Percentiles rank a stretch among this genome's conserved stretches.
Evolutionary conservation across 202 grass and related monocot genomes (phyloP).

Genomic region (Dendrocalamus latiflorus): DNA sequence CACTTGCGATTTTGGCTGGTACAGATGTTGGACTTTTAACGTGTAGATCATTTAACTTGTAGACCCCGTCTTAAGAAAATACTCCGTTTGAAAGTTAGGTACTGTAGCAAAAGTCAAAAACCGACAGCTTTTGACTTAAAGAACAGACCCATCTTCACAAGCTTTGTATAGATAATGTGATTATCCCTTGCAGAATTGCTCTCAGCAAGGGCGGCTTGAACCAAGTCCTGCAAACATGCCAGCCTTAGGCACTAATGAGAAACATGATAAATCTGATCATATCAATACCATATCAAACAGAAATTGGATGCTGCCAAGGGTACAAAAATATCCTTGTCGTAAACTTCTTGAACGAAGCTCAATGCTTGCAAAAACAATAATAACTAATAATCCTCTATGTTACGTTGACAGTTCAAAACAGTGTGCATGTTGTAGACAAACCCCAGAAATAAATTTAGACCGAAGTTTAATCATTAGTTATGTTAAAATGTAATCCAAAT

Average conservation of each 20-base stretch:
- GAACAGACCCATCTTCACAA: conserved; percentile 60
- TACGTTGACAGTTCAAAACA: too few relatives aligned
- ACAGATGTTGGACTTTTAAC: too few relatives aligned
- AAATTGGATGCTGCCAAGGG: neutral
- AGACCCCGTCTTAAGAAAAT: too few relatives aligned
- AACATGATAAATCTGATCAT: neutral
- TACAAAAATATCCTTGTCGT: too few relatives aligned
- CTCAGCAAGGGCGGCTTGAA: conserved; percentile 67
- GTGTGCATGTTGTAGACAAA: neutral
- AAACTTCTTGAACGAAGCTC: neutral
- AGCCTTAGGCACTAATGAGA: neutral
- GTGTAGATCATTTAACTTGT: too few relatives aligned
- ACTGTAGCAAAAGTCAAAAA: too few relatives aligned
- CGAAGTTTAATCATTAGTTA: neutral
- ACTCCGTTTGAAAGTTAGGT: too few relatives aligned
- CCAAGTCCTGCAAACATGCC: conserved; percentile 51
- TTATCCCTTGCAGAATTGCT: conserved; percentile 83
- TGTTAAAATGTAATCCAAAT: too few relatives aligned
- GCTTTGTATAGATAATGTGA: conserved; percentile 70
- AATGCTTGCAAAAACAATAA: neutral
- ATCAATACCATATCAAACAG: neutral
- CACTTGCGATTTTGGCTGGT: too few relatives aligned
- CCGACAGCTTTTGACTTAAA: too few relatives aligned
- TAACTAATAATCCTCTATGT: neutral
- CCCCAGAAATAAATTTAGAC: neutral